Percentiles rank a stretch among this genome's conserved stretches.
Conservation (phyloP, 768 basidiomycete species). For the Calocybe indica region DNA sequence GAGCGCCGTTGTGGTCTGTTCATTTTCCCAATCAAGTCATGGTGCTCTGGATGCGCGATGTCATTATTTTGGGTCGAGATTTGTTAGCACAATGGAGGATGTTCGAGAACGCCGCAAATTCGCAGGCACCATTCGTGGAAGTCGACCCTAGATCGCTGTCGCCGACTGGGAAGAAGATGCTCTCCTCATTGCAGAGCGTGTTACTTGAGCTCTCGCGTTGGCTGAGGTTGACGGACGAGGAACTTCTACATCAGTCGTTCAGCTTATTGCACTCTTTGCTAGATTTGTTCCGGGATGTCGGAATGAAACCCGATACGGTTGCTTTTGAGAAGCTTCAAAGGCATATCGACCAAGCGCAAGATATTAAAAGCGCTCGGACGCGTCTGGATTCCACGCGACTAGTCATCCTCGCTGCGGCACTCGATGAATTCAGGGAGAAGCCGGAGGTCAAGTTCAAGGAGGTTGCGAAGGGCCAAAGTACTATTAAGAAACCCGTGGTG, state of each 20-base stretch:
- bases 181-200: constrained; percentile 70
- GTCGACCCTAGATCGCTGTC: constrained; percentile 45
- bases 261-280: constrained; percentile 76
- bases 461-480: background rate
- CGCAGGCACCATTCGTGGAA: constrained; percentile 18
- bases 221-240: constrained; percentile 90
- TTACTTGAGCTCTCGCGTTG: constrained; percentile 77
- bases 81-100: constrained; percentile 76
- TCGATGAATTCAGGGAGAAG: constrained; percentile 57
- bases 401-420: constrained; percentile 56
- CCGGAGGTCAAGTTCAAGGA: constrained; percentile 44
- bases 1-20: constrained; percentile 76
- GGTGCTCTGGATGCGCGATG: constrained; percentile 98
- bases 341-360: constrained; percentile 50
- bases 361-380: constrained; percentile 39
- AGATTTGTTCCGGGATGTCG: constrained; percentile 63
- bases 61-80: constrained; percentile 87
- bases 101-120: constrained; percentile 64
- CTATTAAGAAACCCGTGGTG: background rate
- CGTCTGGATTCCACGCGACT: constrained; percentile 55
- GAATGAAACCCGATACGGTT: constrained; percentile 46
- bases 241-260: constrained; percentile 86
- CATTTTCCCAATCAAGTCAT: constrained; percentile 80
- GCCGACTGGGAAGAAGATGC: constrained; percentile 64
- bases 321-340: constrained; percentile 64